Conservation (phyloP, 306 rosid species). For the Gastrolobium villosum region DNA sequence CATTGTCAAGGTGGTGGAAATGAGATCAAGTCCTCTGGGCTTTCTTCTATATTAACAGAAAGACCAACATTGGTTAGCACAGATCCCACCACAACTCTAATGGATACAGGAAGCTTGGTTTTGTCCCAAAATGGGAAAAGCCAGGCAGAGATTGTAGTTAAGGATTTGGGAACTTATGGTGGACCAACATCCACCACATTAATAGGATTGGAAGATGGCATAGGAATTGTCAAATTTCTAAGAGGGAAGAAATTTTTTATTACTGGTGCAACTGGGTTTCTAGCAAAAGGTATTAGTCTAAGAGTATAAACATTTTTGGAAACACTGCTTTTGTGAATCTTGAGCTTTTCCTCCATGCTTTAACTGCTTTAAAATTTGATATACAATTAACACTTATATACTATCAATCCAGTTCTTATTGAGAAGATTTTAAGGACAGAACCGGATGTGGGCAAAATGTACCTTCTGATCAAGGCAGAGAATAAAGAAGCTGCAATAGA, state of each 20-base stretch:
- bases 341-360: constrained; percentile 1
- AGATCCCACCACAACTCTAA: constrained; percentile 57
- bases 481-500: constrained; percentile 84
- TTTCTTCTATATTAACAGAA: constrained; percentile 61
- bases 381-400: neutral
- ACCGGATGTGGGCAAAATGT: constrained; percentile 89
- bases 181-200: constrained; percentile 54
- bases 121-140: constrained; percentile 62
- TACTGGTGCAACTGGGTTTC: constrained; percentile 96
- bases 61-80: constrained; percentile 55
- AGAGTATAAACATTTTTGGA: neutral
- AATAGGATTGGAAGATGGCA: constrained; percentile 71
- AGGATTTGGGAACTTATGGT: constrained; percentile 74
- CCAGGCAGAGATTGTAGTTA: constrained; percentile 59
- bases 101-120: constrained; percentile 79
- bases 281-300: constrained; percentile 69
- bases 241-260: constrained; percentile 80
- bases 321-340: neutral
- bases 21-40: constrained; percentile 56
- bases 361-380: neutral
- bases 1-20: constrained; percentile 69
- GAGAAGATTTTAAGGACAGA: constrained; percentile 93
- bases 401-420: constrained; percentile 70
- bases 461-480: constrained; percentile 87
- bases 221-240: constrained; percentile 86